phyloP scores from a whole-genome alignment of 352 stramenopile species.

The Aphanomyces cochlioides region DNA sequence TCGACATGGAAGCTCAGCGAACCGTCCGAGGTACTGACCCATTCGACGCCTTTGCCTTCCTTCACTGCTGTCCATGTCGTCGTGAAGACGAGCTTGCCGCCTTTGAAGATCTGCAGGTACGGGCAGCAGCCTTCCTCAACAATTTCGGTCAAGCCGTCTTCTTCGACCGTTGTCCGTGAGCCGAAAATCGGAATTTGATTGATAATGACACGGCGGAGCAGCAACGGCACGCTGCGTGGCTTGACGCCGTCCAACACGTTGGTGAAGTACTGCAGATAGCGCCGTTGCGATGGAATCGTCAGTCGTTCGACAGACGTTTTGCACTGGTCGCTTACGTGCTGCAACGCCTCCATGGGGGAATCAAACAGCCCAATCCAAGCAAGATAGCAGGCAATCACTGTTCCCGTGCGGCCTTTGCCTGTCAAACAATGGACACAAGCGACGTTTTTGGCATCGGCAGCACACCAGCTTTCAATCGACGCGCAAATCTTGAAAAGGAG shows the following conservation, averaged over 20 bases:
- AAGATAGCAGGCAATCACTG: constrained; percentile 94
- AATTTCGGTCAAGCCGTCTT: constrained; percentile 57
- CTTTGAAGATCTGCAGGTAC: constrained; percentile 98
- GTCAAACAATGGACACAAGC: constrained; percentile 96
- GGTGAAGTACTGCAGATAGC: constrained; percentile 95
- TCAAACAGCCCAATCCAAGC: constrained; percentile 92
- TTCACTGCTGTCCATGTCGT: constrained; percentile 87
- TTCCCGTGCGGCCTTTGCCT: constrained; percentile 92
- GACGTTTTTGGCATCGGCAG: constrained; percentile 94
- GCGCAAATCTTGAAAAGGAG: constrained; percentile 97
- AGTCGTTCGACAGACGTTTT: constrained; percentile 87
- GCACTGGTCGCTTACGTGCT: constrained; percentile 90
- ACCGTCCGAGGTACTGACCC: constrained; percentile 83
- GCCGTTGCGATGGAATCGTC: constrained; percentile 95
- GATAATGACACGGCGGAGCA: constrained; percentile 96
- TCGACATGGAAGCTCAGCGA: constrained; percentile 93
- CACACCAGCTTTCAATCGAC: constrained; percentile 96
- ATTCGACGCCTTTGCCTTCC: constrained; percentile 86
- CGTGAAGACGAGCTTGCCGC: constrained; percentile 94
- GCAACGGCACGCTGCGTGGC: constrained; percentile 89
- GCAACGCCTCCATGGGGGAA: constrained; percentile 89
- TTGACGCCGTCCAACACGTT: constrained; percentile 96
- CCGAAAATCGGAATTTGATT: constrained; percentile 90
- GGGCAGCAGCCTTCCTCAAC: constrained; percentile 91
- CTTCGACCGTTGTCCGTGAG: constrained; percentile 47